Base-by-base conservation (phyloP, 306 rosid genomes). In the Rubus idaeus region DNA sequence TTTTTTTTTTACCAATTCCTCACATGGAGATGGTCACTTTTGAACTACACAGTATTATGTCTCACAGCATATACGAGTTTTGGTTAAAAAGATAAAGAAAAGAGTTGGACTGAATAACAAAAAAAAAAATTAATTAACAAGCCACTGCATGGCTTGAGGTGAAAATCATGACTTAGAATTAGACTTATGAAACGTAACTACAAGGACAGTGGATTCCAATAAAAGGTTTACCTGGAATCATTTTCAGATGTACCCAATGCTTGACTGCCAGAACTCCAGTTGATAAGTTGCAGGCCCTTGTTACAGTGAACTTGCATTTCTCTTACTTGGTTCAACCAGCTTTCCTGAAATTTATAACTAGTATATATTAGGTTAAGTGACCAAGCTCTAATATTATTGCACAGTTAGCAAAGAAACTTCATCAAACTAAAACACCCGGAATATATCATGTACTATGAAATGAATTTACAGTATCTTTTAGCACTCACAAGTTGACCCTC, bases 261-360 rank as follows among this genome's bases (percentile, higher is more conserved):
- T 75, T 85, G 91, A 67, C 75, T 51, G 81, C 90, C 89, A 50
- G 76, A 82, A 70, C 73, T 65, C 6, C 50, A 17, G 51, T 80
- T 88, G 73, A 82, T 83, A 70, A 86, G 88, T 61, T 84, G 90
- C 70, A 95, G 80, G 11, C 99, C 97, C 70, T 88, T 91, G 45
- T 89, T 95, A 78, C 97, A 95, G 51, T 86, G 90, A 62, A 87
- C 30, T 68, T 90, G 97, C 89, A 92, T 92, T 80, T 95, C 97
- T 82, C 86, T 92, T 63, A 95, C 91, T 89, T 95, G 93, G 80
- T 86, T 90, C 84, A 88, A 87, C 97, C 97, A 95, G 86, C 87
- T 81, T 88, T 90, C 97, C 99, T 95, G 91, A 84, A 86, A 87
- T 73, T 50, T 80, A 68, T 47, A 58, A 78, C 74, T 80, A 78